Evolutionary conservation across 768 basidiomycete genomes (phyloP), one percentile per base, ranked within the genome.

Genomic region (Tricholoma bakamatsutake): DNA sequence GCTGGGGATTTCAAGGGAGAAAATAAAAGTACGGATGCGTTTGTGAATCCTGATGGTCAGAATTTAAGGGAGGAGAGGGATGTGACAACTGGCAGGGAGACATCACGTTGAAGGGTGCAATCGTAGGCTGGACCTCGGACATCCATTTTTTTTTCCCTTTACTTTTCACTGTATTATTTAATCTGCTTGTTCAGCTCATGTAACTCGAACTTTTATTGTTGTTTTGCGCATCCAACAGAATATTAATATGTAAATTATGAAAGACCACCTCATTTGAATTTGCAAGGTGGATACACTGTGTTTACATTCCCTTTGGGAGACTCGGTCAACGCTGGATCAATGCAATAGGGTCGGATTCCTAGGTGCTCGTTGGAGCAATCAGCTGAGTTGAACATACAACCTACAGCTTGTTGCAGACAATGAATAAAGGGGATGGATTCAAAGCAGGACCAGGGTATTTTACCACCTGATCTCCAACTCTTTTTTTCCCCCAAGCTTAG

Each of bases 21-120:
- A 53, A 73, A 73, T 52, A 74, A 74, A 47, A 71, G 28, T 18
- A 55, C 70, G 53, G 78, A 84, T 57, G 82, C 83, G n/a, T 85
- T 85, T 54, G 68, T 76, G 47, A 80, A 83, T 61, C 3, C 21
- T 24, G 77, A 78, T 11, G 72, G 73, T 28, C 57, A 43, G 17
- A 54, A 35, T 53, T n/a, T 15, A 6, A 52, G 59, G 13, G 61
- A 60, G 54, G 80, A 80, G 56, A 71, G 76, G 52, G 79, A 80
- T 54, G 75, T 68, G 37, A 72, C 76, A 3, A 76, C 74, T 64
- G 76, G 70, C 9, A 68, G 67, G 34, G 65, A 69, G 30, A 59
- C 66, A 18, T 68, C 71, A 59, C 59, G 58, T 17, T 65, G 42
- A 62, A 18, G 15, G 7, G 37, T 10, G 18, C 9, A 7, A 15